These are phyloP conservation scores for Adansonia madagascariensis DNA, from an alignment of 441 rosid genomes.

Conservation along the genomic window DNA sequence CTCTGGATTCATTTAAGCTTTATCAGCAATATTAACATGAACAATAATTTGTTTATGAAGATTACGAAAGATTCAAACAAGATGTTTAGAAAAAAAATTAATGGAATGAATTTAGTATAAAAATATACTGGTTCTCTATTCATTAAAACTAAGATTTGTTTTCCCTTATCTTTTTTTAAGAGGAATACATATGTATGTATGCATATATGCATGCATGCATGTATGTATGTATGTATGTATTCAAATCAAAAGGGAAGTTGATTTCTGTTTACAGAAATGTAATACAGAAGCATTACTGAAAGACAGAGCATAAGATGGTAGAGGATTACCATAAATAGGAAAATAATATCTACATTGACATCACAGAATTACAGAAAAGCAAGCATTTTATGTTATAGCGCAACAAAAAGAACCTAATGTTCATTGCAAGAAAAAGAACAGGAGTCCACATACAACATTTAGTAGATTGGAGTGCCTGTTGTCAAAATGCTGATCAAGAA, in stretches of 20 bases:
- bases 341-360: not conserved
- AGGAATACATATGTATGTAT: too few species aligned
- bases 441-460: conserved; percentile 66
- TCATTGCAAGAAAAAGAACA: conserved; percentile 29
- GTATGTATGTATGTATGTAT: not conserved
- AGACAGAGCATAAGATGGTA: conserved; percentile 5
- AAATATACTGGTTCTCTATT: not conserved
- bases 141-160: not conserved
- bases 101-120: not conserved
- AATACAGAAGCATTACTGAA: not conserved
- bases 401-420: conserved; percentile 14
- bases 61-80: not conserved
- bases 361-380: not conserved
- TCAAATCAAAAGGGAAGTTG: not conserved
- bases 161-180: not conserved
- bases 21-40: conserved; percentile 27
- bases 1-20: conserved; percentile 55
- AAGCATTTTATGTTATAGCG: not conserved
- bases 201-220: too few species aligned
- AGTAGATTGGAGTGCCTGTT: conserved; percentile 78
- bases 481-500: conserved; percentile 85
- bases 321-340: not conserved
- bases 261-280: not conserved
- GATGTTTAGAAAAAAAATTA: conserved; percentile 12
- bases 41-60: not conserved